Conservation (phyloP, 1,284 basidiomycete genomes). For the Ceratobasidium sp. region DNA sequence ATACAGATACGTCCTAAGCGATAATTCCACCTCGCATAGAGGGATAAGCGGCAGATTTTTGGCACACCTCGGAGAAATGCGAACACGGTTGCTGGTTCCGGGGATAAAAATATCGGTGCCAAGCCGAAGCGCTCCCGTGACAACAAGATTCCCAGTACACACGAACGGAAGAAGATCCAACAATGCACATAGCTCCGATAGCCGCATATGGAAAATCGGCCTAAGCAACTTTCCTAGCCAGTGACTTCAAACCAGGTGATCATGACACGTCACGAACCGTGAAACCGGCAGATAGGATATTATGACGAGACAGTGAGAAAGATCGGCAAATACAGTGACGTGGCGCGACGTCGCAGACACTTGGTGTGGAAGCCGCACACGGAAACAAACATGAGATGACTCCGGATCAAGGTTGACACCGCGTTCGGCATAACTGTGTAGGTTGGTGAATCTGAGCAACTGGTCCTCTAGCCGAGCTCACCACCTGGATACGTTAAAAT, state of each 20-base stretch:
- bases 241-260: not conserved
- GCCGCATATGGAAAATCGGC: not conserved
- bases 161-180: no score
- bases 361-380: not conserved
- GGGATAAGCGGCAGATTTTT: not conserved
- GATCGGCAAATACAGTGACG: no score
- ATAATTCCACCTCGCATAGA: not conserved
- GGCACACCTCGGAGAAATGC: slow-evolving; percentile 14
- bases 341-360: not conserved
- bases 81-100: not conserved
- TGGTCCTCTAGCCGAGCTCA: not conserved
- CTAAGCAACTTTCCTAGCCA: not conserved
- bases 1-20: not conserved
- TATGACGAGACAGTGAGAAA: not conserved
- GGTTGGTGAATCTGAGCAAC: not conserved
- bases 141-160: not conserved
- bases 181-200: not conserved
- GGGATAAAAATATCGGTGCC: not conserved
- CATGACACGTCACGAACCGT: not conserved
- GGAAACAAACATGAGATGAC: not conserved
- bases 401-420: no score
- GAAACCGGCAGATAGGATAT: not conserved
- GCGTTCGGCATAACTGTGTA: no score
- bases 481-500: not conserved
- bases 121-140: not conserved